A percentile compares a stretch with the other conserved stretches of the same genome.
Conservation (phyloP, 2,329 filamentous ascomycete species). For the Pezicula carpinea region DNA sequence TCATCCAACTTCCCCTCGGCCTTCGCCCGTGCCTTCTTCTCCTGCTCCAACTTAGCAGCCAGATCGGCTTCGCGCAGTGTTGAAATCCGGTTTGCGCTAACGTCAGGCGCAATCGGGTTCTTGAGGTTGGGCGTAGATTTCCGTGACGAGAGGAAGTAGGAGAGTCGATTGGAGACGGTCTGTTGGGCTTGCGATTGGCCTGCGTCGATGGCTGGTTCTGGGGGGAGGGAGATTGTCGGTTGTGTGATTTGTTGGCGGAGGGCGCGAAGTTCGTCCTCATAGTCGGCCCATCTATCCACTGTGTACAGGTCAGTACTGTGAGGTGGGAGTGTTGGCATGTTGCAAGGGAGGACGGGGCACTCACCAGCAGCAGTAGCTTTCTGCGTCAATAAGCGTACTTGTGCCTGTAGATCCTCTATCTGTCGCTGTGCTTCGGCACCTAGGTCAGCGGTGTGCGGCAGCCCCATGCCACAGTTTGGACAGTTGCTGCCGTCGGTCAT, state of each 20-base stretch:
- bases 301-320: conserved; percentile 22
- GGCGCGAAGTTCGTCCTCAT: conserved; percentile 69
- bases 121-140: conserved; percentile 40
- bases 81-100: neutral
- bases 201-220: conserved; percentile 1
- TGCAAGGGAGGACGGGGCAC: conserved; percentile 17
- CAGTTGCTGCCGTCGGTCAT: conserved; percentile 21
- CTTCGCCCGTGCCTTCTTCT: conserved; percentile 60
- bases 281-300: conserved; percentile 67
- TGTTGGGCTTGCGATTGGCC: conserved; percentile 7
- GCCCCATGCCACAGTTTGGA: conserved; percentile 27
- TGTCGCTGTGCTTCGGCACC: conserved; percentile 45
- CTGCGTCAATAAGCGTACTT: conserved; percentile 65
- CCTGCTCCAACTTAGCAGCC: conserved; percentile 58
- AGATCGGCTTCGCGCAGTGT: conserved; percentile 41
- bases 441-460: conserved; percentile 19
- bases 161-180: conserved; percentile 26
- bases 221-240: conserved; percentile 29
- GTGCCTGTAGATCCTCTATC: conserved; percentile 65
- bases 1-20: conserved; percentile 65
- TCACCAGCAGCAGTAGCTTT: conserved; percentile 61
- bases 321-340: neutral
- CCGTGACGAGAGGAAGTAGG: conserved; percentile 45
- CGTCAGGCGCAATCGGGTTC: conserved; percentile 10
- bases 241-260: conserved; percentile 39